Base-by-base conservation (phyloP, 140 eudicot genomes). In the Stevia rebaudiana region DNA sequence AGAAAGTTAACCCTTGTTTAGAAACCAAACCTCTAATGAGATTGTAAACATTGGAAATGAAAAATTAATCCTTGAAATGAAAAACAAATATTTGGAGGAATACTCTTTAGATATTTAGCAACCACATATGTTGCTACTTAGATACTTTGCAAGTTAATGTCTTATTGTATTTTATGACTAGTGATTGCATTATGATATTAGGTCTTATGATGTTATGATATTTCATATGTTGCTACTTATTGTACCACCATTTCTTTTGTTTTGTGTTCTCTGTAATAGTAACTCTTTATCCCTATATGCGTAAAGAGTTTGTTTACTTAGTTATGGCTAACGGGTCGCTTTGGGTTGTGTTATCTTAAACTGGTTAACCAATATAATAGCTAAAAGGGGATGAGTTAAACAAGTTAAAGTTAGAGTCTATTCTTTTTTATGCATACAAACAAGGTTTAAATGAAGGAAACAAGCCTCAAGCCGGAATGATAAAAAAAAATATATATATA, bases 1-100 rank as follows among this genome's bases (percentile, higher is more conserved):
- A 6, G 22, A 8, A 35, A 47, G 16, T 21, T 31, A 11, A 13
- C 6, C 13, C 31, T 60, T 8, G 28, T 24, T 11, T 53, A 6
- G 68, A 39, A 59, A 59, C 21, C 13, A 8, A 59, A 59, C 21
- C 13, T 3, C 50, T 65, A 49, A 49, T 65, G 61, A 50, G 43
- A 15, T 13, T 11, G 23, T 21, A 68, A 55, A 39, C 63, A 16
- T 28, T 21, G 50, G 48, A 51, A 66, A 35, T 31, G 5, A 11
- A 19, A 66, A n/a, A n/a, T n/a, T n/a, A n/a, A 15, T 50, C 11
- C 23, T 18, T 40, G 55, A 54, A n/a, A 25, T 28, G 25, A 57
- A 57, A 33, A 16, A 7, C 16, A 30, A 13, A 16, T 28, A 13
- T 42, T 50, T 22, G 15, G 57, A 50, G n/a, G 8, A 2, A 21